Percentiles rank a stretch among this genome's conserved stretches.
These are phyloP conservation scores for Fusarium longipes DNA, from an alignment of 2,329 filamentous ascomycete species.

Conservation along the genomic window DNA sequence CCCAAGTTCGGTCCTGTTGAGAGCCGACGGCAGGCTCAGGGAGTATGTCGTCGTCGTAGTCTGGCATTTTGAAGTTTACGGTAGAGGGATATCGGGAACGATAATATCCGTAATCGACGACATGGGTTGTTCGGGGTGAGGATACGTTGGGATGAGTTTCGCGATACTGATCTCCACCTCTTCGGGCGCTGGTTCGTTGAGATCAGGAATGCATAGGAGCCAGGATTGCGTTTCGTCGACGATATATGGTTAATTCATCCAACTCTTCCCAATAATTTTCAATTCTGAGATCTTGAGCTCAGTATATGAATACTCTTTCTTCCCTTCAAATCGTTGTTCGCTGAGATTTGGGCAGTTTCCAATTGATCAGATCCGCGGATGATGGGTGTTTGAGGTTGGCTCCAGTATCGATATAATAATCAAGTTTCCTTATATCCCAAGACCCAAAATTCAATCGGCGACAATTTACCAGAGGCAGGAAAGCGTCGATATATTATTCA, in stretches of 20 bases:
- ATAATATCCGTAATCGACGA: slow-evolving; percentile 42
- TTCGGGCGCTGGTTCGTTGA: slow-evolving; percentile 17
- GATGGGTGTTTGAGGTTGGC: neutral
- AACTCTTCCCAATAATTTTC: neutral
- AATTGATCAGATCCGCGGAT: slow-evolving; percentile 1
- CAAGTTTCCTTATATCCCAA: slow-evolving; percentile 2
- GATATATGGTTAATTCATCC: neutral
- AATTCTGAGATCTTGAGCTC: neutral
- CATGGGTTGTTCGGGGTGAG: slow-evolving; percentile 41
- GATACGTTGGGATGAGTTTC: slow-evolving; percentile 29
- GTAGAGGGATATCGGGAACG: slow-evolving; percentile 40
- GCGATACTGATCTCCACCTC: slow-evolving; percentile 35
- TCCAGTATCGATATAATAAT: neutral
- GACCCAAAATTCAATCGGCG: slow-evolving; percentile 3
- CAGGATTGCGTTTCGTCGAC: slow-evolving; percentile 6
- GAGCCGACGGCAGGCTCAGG: slow-evolving; percentile 54
- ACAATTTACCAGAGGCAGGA: slow-evolving; percentile 17
- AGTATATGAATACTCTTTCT: slow-evolving; percentile 6
- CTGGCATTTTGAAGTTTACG: slow-evolving; percentile 47
- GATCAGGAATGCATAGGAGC: slow-evolving; percentile 25
- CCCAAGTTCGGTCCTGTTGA: slow-evolving; percentile 59
- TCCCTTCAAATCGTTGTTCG: slow-evolving; percentile 3
- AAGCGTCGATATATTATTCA: slow-evolving; percentile 10
- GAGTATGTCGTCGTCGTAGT: slow-evolving; percentile 53
- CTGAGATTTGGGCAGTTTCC: neutral